A percentile compares a stretch with the other conserved stretches of the same genome.
Conservation (phyloP, 2,329 filamentous ascomycete species). For the Trichophyton simii region DNA sequence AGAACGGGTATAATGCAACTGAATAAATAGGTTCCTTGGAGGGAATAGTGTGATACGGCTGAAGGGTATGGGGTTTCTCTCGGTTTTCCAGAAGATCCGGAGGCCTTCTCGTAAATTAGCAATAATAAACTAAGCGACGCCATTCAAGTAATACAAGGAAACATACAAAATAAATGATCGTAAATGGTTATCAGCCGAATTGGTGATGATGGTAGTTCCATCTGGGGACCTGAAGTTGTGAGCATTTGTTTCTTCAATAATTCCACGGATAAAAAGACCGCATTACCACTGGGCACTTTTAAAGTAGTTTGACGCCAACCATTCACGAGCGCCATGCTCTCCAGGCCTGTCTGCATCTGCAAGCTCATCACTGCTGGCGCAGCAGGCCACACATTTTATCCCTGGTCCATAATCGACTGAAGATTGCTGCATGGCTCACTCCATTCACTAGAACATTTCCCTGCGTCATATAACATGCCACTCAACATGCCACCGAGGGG, state of each 20-base stretch:
- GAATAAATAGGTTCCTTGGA: constrained; percentile 42
- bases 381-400: not conserved
- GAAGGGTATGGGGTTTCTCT: constrained; percentile 26
- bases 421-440: not conserved
- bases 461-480: not conserved
- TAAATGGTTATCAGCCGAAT: constrained; percentile 39
- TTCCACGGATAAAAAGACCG: not conserved
- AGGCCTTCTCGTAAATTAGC: constrained; percentile 24
- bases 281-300: constrained; percentile 36
- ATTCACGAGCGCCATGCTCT: not conserved
- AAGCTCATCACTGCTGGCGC: not conserved
- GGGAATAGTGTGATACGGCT: constrained; percentile 35
- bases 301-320: constrained; percentile 26
- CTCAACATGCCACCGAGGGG: not conserved
- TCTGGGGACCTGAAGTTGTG: constrained; percentile 36
- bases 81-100: constrained; percentile 35
- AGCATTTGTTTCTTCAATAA: constrained; percentile 4
- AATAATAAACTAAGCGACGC: not conserved
- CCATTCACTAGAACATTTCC: not conserved
- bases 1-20: constrained; percentile 44
- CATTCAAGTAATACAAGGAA: not conserved
- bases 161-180: constrained; percentile 43
- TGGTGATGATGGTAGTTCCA: constrained; percentile 45
- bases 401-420: not conserved
- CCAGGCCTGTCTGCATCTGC: not conserved